Base-by-base conservation (phyloP, 1,284 basidiomycete species). In the Neolentinus lepideus region DNA sequence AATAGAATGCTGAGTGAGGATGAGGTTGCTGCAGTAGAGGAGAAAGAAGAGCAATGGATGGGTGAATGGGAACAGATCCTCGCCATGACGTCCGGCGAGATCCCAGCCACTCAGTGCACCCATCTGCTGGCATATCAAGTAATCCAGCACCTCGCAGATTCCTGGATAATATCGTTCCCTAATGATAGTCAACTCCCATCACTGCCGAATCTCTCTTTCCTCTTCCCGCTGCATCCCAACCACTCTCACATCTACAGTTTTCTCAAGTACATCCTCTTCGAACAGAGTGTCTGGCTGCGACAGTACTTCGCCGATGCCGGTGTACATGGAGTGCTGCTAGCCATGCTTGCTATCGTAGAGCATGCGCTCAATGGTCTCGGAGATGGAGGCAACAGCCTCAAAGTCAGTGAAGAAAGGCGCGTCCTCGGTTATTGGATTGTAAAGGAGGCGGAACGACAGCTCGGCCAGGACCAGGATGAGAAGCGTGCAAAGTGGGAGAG, bases 281-380 rank as follows among this genome's bases (percentile, higher is more conserved):
- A 54, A 26, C 35, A 54, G 25, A 54, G 53, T 22, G 3, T 54
- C 53, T 54, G 53, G 53, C 53, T 54, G n/a, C 53, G 53, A 8
- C 22, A n/a, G 22, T 19, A 19, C 25, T 33, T 46, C 14, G 35
- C 19, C 21, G 22, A 33, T 35, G 53, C 21, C 22, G 53, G 53
- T 4, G 38, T 54, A 4, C 10, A n/a, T 9, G 53, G 36, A 8
- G 38, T 46, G 16, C 38, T 54, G 8, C 19, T 54, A n/a, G 22
- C 19, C 36, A 46, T 62, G 26, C 56, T 57, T 24, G 36, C 47
- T 29, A 51, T 55, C 8, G 31, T 52, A 8, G 54, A 51, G 27
- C 14, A 27, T 6, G 45, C 47, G 4, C 45, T 47, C 9, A 25
- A 11, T 21, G 11, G 19, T 11, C 45, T 25, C 33, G 33, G 33